Percentiles rank a stretch among this genome's conserved stretches.
Conservation (phyloP, 1,284 basidiomycete species). For the Anthracocystis setariae region DNA sequence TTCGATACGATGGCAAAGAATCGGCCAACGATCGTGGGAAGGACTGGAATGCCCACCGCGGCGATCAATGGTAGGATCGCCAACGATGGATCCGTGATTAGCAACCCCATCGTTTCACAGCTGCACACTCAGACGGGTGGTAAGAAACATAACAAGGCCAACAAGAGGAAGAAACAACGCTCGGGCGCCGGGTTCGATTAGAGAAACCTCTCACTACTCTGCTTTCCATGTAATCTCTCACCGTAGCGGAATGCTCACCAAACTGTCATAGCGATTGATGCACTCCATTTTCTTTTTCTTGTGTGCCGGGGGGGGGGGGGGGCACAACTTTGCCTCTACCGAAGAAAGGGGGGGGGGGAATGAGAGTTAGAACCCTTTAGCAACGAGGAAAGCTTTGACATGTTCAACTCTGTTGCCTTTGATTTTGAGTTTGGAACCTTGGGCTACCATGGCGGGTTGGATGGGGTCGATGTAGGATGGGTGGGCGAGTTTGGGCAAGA, state of each 20-base stretch:
- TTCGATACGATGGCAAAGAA: conserved; percentile 78
- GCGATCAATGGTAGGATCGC: conserved; percentile 51
- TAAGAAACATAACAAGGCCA: conserved; percentile 91
- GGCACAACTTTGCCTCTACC: no score
- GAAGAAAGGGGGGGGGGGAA: no score
- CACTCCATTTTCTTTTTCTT: not conserved
- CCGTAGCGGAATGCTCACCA: no score
- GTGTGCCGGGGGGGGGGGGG: no score
- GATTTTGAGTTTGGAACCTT: conserved; percentile 41
- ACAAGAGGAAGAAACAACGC: conserved; percentile 70
- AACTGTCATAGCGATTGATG: no score
- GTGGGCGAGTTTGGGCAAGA: conserved; percentile 8
- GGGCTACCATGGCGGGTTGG: conserved; percentile 14
- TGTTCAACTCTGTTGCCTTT: conserved; percentile 34
- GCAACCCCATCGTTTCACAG: conserved; percentile 69
- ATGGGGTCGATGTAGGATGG: conserved; percentile 31
- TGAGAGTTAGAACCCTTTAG: conserved; percentile 36
- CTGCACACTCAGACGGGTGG: conserved; percentile 70
- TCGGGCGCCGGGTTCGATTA: conserved; percentile 57
- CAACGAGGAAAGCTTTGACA: conserved; percentile 39
- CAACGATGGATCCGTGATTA: conserved; percentile 46
- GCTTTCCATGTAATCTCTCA: not conserved
- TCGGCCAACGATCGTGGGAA: conserved; percentile 69
- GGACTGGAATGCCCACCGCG: conserved; percentile 67
- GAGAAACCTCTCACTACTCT: not conserved